A percentile compares a stretch with the other conserved stretches of the same genome.
Evolutionary conservation across 768 basidiomycete species (phyloP).

Genomic region (Trametes villosa): DNA sequence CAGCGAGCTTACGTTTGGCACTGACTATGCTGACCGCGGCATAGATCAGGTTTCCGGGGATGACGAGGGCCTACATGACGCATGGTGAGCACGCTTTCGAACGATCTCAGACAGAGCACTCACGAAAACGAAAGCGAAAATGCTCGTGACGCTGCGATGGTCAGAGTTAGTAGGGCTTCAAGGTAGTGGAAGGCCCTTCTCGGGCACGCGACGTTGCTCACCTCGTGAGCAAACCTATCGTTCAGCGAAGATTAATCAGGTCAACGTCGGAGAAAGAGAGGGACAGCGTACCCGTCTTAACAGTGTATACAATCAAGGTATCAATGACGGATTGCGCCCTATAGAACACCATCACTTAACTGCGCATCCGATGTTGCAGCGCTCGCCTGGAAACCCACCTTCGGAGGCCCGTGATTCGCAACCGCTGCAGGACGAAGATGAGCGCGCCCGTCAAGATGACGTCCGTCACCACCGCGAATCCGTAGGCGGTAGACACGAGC

Average conservation of each 20-base stretch:
- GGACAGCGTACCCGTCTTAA: neutral
- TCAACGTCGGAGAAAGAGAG: too few species aligned
- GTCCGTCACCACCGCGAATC: slow-evolving; percentile 1
- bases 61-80: neutral
- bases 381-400: neutral
- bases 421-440: neutral
- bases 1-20: too few species aligned
- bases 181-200: neutral
- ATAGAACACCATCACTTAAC: neutral
- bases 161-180: neutral
- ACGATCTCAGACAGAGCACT: neutral
- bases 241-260: neutral
- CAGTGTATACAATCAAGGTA: neutral
- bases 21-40: neutral
- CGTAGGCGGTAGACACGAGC: slow-evolving; percentile 2
- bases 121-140: slow-evolving; percentile 2
- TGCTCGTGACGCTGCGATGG: neutral
- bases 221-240: slow-evolving; percentile 1
- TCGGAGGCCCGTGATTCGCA: neutral
- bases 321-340: slow-evolving; percentile 3
- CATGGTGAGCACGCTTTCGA: too few species aligned
- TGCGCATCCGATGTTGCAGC: neutral
- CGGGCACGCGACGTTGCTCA: neutral
- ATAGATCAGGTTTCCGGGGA: slow-evolving; percentile 8
- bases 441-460: slow-evolving; percentile 3